A percentile compares a stretch with the other conserved stretches of the same genome.
These are phyloP conservation scores for Phaeomoniella chlamydospora DNA, from an alignment of 2,329 filamentous ascomycete genomes.

Conservation along the genomic window DNA sequence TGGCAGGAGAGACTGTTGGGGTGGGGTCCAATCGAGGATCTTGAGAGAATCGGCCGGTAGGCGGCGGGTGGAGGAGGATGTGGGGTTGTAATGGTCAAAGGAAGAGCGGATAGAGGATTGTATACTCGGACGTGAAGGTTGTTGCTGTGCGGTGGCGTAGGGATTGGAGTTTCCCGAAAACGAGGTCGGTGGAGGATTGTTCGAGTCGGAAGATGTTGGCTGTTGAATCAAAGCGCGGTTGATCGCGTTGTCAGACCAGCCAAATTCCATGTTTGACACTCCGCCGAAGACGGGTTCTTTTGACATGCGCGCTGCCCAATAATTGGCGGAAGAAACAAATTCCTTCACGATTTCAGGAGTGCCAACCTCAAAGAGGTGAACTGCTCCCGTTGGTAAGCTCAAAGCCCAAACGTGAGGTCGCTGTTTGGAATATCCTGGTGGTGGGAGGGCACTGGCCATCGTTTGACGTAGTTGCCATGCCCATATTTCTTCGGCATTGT, in stretches of 20 bases:
- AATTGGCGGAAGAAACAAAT: constrained; percentile 89
- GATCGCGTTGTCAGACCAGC: constrained; percentile 80
- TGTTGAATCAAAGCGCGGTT: constrained; percentile 55
- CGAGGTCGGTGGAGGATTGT: constrained; percentile 10
- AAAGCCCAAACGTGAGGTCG: constrained; percentile 90
- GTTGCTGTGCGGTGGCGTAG: constrained; percentile 37
- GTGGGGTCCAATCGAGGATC: constrained; percentile 80
- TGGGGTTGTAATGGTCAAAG: constrained; percentile 48
- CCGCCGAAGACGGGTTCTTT: constrained; percentile 87
- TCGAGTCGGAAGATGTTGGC: constrained; percentile 4
- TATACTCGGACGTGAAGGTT: constrained; percentile 33
- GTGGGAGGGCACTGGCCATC: constrained; percentile 75
- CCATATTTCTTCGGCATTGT: constrained; percentile 81
- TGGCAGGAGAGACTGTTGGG: constrained; percentile 77
- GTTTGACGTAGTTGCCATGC: constrained; percentile 82
- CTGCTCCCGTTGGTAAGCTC: constrained; percentile 78
- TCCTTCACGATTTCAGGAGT: constrained; percentile 90
- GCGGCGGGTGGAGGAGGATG: constrained; percentile 40
- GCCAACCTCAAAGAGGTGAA: constrained; percentile 96
- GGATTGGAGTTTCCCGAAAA: too few species aligned
- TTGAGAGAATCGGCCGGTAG: constrained; percentile 72
- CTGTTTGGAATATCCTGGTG: constrained; percentile 82
- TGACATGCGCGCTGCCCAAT: constrained; percentile 89
- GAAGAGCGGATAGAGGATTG: constrained; percentile 51
- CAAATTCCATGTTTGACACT: constrained; percentile 94